phyloP scores from a whole-genome alignment of 2,329 filamentous ascomycete species.

The Aspergillus brasiliensis region DNA sequence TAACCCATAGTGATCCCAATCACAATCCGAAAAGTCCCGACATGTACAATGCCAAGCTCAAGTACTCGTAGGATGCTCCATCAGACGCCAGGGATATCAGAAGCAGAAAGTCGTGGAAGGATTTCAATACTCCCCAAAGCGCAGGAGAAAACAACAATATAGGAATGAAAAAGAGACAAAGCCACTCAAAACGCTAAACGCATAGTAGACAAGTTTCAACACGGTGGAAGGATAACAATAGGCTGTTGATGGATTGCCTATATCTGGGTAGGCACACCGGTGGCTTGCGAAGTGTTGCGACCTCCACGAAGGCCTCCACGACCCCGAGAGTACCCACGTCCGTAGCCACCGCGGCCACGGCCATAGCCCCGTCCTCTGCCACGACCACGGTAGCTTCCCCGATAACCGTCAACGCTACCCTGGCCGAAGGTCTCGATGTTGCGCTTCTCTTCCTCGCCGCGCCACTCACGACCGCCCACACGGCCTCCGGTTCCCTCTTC shows the following conservation, averaged over 20 bases:
- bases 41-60: conserved; percentile 26
- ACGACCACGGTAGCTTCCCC: conserved; percentile 73
- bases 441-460: conserved; percentile 87
- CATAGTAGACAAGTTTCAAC: conserved; percentile 15
- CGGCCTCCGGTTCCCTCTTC: conserved; percentile 68
- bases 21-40: conserved; percentile 22
- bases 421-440: conserved; percentile 98
- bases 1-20: conserved; percentile 21
- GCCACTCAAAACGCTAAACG: conserved; percentile 17
- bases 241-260: conserved; percentile 18
- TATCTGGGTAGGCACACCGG: conserved; percentile 40
- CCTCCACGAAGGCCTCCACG: conserved; percentile 45
- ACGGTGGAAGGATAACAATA: conserved; percentile 12
- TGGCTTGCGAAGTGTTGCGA: conserved; percentile 40
- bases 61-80: conserved; percentile 28
- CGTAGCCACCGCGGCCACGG: conserved; percentile 52
- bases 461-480: conserved; percentile 82
- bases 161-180: too few relatives aligned
- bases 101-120: conserved; percentile 23
- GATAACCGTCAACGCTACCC: conserved; percentile 87
- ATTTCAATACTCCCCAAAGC: conserved; percentile 25
- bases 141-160: conserved; percentile 19
- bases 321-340: conserved; percentile 44
- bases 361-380: conserved; percentile 54
- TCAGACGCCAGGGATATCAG: conserved; percentile 27